Evolutionary conservation across 106 monocot species (phyloP), one percentile per base, ranked within the genome.

Genomic region (Agapanthus africanus): DNA sequence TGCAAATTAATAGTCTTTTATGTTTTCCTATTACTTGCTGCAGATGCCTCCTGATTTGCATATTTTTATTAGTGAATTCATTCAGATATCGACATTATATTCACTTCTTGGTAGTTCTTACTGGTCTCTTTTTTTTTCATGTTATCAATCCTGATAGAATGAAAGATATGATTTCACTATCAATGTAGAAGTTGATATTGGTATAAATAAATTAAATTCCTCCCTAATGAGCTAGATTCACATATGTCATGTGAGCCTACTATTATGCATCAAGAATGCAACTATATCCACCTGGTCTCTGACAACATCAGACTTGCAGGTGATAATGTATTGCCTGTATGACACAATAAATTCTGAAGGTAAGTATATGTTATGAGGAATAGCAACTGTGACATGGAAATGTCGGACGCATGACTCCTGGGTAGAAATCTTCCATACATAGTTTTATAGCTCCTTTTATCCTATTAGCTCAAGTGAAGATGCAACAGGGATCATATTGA

Each of bases 1-100:
- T 36, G 22, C 28, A 41, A 65, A 66, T 36, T 73, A 7, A 21
- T 47, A 25, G 4, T 63, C 37, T 65, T 40, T 65, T 40, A 38
- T 39, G 1, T 61, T 34, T 19, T 61, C 28, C 11, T 19, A 35
- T 61, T 1, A 61, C 35, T 61, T 61, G 33, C 34, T 35, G 33
- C 59, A 14, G 2, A 5, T 42, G 42, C 42, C 16, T 39, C 42
- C 22, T 42, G 0, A 38, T 10, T 21, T 6, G 14, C 40, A 36
- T 64, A 37, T 37, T 22, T 61, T 37, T 64, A 30, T 14, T 57
- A 28, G 30, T 26, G 4, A 30, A 57, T 15, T 57, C 30, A 57
- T 26, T 27, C 10, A 57, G 27, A 10, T 10, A 64, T 64, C 21
- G 39, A 22, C 8, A 14, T 35, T n/a, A 37, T 64, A 64, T 64